Base-by-base conservation (phyloP, 1,284 basidiomycete genomes). In the Chiua sp. region DNA sequence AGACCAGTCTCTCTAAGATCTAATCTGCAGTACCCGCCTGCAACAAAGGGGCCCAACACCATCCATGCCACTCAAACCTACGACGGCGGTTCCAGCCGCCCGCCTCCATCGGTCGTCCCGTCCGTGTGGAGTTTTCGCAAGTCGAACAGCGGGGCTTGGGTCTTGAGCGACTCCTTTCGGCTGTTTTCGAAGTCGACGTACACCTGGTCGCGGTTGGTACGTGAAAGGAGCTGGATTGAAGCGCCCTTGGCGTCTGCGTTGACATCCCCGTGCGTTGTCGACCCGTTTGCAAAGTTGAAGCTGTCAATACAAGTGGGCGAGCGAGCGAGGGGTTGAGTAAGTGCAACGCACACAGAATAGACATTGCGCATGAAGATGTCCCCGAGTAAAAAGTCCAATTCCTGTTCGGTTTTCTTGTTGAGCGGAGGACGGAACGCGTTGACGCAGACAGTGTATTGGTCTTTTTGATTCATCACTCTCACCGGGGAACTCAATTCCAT, bases 311-410 rank as follows among this genome's bases (percentile, higher is more conserved):
- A 23, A 18, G 13, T 12, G 16, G 33, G 51, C 53, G 48, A 53
- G 22, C 3, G 6, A 8, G 18, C 39, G n/a, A n/a, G 39, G 20
- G 8, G 42, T 7, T 7, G 10, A 51, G 18, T 3, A 10, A 8
- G 23, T 13, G 15, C 16, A 15, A 62, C 78, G 20, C 66, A 87
- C 74, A 86, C 76, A 1, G 81, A 78, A 68, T 87, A 86, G 42
- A 80, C 75, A 56, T 86, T 87, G 49, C 86, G 79, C 64, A 85
- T 75, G 69, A 84, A 82, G 12, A 78, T 71, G 61, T 80, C 81
- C 18, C 86, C 86, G 33, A 87, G 75, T n/a, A 84, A 57, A 30
- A 76, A 72, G 53, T 83, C 81, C 32, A 78, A 73, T 18, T 74
- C 77, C 53, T 28, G 59, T 39, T 58, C 57, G 4, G 47, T 60